A percentile compares a stretch with the other conserved stretches of the same genome.
These are phyloP conservation scores for Amanita polypyramis DNA, from an alignment of 768 basidiomycete species.

Conservation along the genomic window DNA sequence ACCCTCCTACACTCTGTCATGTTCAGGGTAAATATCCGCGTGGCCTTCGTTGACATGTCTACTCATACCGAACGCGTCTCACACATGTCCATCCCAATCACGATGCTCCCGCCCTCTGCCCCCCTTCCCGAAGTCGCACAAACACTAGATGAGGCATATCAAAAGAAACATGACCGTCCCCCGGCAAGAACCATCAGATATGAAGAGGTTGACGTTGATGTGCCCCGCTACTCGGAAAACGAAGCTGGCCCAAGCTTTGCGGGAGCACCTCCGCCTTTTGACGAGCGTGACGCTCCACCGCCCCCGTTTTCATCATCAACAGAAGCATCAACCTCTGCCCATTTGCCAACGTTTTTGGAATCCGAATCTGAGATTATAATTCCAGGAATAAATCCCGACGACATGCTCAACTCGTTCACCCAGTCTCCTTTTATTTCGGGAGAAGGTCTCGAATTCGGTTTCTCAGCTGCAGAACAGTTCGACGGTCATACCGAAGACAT, in stretches of 20 bases:
- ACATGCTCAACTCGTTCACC: slow-evolving; percentile 22
- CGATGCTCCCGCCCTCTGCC: slow-evolving; percentile 63
- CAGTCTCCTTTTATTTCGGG: slow-evolving; percentile 38
- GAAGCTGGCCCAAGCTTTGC: slow-evolving; percentile 69
- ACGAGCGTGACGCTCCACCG: slow-evolving; percentile 74
- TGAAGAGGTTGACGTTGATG: slow-evolving; percentile 52
- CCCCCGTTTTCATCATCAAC: slow-evolving; percentile 51
- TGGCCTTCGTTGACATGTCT: slow-evolving; percentile 68
- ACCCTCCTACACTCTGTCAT: slow-evolving; percentile 78
- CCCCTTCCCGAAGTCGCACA: slow-evolving; percentile 73
- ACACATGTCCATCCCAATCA: slow-evolving; percentile 57
- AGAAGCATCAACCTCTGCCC: slow-evolving; percentile 47
- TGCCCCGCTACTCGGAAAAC: slow-evolving; percentile 58
- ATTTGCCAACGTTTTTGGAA: slow-evolving; percentile 68
- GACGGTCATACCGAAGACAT: slow-evolving; percentile 71
- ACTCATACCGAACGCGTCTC: slow-evolving; percentile 59
- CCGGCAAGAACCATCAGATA: slow-evolving; percentile 59
- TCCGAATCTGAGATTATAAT: slow-evolving; percentile 71
- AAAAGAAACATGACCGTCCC: slow-evolving; percentile 81
- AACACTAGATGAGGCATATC: slow-evolving; percentile 64
- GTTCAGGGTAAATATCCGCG: slow-evolving; percentile 63
- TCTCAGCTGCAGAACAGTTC: slow-evolving; percentile 60
- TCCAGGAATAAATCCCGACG: slow-evolving; percentile 32
- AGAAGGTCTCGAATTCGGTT: slow-evolving; percentile 75
- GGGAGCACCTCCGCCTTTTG: slow-evolving; percentile 74